Conservation (phyloP, 2,329 filamentous ascomycete genomes). For the Venturia carpophila region DNA sequence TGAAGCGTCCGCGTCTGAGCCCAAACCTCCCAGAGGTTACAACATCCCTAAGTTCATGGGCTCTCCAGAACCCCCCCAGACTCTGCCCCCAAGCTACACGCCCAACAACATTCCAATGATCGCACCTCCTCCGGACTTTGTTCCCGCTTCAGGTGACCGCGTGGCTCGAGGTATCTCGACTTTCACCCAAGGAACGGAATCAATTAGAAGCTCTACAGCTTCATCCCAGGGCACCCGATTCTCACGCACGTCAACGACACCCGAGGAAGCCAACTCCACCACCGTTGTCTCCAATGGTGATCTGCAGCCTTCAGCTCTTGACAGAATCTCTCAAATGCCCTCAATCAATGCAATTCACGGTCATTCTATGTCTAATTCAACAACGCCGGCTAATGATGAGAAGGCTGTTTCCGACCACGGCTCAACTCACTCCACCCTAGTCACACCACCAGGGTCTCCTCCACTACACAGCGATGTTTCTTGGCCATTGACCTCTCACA, state of each 20-base stretch:
- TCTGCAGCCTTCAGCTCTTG: not conserved
- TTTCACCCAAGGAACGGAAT: constrained; percentile 3
- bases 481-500: not conserved
- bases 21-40: not conserved
- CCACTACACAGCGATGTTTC: not conserved
- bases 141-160: not conserved
- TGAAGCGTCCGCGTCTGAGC: not conserved
- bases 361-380: not conserved
- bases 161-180: not conserved
- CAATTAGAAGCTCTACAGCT: constrained; percentile 5
- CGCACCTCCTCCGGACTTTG: constrained; percentile 13
- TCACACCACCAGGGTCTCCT: constrained; percentile 2
- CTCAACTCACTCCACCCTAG: constrained; percentile 1
- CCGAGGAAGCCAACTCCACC: not conserved
- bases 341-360: not conserved
- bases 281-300: not conserved
- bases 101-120: not conserved
- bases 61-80: not conserved
- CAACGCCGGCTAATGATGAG: not conserved
- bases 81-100: not conserved
- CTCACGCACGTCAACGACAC: not conserved
- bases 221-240: not conserved
- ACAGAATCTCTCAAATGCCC: not conserved
- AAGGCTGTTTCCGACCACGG: not conserved
- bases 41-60: not conserved